Evolutionary conservation across 2,329 filamentous ascomycete species (phyloP), one percentile per base, ranked within the genome.

Genomic region (Aureobasidium sp.): DNA sequence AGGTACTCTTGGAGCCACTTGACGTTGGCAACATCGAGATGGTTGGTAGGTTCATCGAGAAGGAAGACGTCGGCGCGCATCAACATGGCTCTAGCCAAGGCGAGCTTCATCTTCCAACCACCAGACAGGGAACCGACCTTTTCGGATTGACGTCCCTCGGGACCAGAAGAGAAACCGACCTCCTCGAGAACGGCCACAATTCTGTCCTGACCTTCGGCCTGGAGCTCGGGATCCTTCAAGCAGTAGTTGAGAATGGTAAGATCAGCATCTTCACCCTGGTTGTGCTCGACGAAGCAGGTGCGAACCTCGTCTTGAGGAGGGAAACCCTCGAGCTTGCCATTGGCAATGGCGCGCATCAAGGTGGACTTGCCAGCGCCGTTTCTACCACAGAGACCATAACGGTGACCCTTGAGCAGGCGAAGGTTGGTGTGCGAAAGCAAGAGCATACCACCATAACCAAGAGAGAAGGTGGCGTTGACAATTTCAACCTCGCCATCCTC

Each of bases 21-120:
- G 69, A 99, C 91, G 75, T 97, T 97, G 71, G 86, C 86, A 69
- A 97, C 92, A 74, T 99, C 94, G 74, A 99, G 81, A 78, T 99
- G 94, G 81, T 99, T 99, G 70, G 94, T 99, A 76, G 94, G 94
- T 84, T 99, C 94, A 83, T 99, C 94, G 62, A 99, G 86, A 57
- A 99, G 82, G 63, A 99, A 83, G 55, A 99, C 92, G 74, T 99
- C 94, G n/a, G 94, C 93, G 72, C 87, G 89, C 82, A 94, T 90
- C 70, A 99, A 83, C 92, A 99, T 97, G 66, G 94, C 94, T 70
- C 94, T 86, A 58, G 94, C 94, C 75, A 99, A 78, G 67, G 94
- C 94, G 64, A 99, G 80, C 86, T 99, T 99, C 94, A 99, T 99
- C 84, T 97, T 97, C 94, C 94, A 99, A 73, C 94, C 94, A 77